Evolutionary conservation across 78 protist species (phyloP).

Genomic region (Polysphondylium violaceum): DNA sequence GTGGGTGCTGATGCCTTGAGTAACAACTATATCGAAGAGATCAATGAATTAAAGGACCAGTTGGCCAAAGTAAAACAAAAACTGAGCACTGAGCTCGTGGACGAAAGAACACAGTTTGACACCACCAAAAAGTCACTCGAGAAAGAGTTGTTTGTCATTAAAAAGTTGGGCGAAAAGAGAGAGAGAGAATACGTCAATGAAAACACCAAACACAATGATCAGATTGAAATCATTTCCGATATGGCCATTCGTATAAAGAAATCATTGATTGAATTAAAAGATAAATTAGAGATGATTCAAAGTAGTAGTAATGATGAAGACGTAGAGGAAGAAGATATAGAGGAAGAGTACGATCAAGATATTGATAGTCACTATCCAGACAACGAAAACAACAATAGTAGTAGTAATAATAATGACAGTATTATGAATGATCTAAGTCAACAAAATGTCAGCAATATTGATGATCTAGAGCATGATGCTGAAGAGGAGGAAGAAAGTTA

Average conservation of each 20-base stretch:
- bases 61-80: conserved; percentile 18
- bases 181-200: conserved; percentile 5
- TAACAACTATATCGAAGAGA: background rate
- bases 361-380: too few relatives aligned
- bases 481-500: too few relatives aligned
- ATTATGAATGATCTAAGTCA: too few relatives aligned
- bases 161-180: conserved; percentile 31
- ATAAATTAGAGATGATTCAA: conserved; percentile 30
- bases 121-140: background rate
- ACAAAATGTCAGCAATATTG: too few relatives aligned
- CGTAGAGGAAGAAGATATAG: background rate
- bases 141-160: conserved; percentile 9
- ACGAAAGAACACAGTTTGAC: conserved; percentile 1
- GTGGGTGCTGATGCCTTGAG: conserved; percentile 32
- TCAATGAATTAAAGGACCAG: conserved; percentile 49
- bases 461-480: too few relatives aligned
- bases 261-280: conserved; percentile 18
- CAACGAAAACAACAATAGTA: too few relatives aligned
- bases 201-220: conserved; percentile 20
- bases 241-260: conserved; percentile 28
- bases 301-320: background rate
- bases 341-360: background rate
- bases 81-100: background rate
- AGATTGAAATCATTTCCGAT: conserved; percentile 34
- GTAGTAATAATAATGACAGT: too few relatives aligned